phyloP scores from a whole-genome alignment of 108 stramenopile genomes.

The Heterococcus sp. region DNA sequence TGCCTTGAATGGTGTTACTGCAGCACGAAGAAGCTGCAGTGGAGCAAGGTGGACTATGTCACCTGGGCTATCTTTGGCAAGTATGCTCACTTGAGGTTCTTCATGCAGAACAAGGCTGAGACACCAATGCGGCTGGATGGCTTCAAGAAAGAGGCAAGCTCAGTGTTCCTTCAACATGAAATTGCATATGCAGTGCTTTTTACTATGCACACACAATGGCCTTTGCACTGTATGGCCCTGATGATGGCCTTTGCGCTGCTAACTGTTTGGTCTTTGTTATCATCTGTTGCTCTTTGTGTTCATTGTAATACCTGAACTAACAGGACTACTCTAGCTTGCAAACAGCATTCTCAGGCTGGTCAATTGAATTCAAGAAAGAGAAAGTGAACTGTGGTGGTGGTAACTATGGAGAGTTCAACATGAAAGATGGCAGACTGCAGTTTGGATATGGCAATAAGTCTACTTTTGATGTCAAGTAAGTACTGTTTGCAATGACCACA shows the following conservation, averaged over 20 bases:
- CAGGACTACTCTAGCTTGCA: constrained; percentile 1
- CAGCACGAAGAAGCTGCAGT: constrained; percentile 39
- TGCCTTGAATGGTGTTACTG: not conserved
- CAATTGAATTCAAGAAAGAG: constrained; percentile 11
- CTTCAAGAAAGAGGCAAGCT: constrained; percentile 11
- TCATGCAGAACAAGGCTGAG: constrained; percentile 25
- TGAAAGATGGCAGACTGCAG: constrained; percentile 24
- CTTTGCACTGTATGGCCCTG: not conserved
- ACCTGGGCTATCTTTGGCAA: constrained; percentile 40
- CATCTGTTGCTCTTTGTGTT: not conserved
- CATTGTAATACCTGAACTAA: not conserved
- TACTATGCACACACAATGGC: not conserved
- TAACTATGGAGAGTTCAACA: constrained; percentile 32
- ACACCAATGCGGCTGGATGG: constrained; percentile 38
- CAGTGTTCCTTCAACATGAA: too few species aligned
- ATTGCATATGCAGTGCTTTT: not conserved
- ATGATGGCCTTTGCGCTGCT: not conserved
- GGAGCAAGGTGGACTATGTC: constrained; percentile 10
- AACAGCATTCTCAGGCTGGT: constrained; percentile 5
- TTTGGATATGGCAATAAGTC: constrained; percentile 25
- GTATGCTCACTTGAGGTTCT: constrained; percentile 40
- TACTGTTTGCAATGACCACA: too few species aligned
- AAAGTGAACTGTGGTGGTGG: constrained; percentile 27
- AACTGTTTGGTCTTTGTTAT: not conserved
- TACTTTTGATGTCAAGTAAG: not conserved